These are phyloP conservation scores for Clohesyomyces aquaticus DNA, from an alignment of 495 filamentous ascomycete genomes.

Conservation along the genomic window DNA sequence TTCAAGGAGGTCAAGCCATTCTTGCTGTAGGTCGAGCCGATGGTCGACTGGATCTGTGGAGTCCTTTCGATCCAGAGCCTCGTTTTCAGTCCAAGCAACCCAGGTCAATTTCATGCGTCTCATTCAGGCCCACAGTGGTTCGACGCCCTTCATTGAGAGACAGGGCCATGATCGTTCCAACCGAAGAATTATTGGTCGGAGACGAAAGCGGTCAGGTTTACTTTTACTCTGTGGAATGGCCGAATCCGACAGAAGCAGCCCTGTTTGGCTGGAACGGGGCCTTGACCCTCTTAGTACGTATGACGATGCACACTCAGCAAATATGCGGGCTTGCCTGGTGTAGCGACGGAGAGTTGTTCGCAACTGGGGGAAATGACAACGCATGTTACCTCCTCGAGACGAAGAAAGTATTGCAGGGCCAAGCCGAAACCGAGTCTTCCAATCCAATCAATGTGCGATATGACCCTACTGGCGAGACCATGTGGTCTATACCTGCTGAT, in stretches of 20 bases:
- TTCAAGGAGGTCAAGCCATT: conserved; percentile 74
- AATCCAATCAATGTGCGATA: conserved; percentile 35
- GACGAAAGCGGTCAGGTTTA: conserved; percentile 86
- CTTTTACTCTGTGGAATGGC: conserved; percentile 92
- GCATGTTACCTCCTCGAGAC: conserved; percentile 79
- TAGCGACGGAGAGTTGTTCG: conserved; percentile 72
- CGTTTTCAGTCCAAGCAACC: conserved; percentile 77
- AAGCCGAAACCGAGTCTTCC: conserved; percentile 16
- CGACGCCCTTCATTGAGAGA: conserved; percentile 46
- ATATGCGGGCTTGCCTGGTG: conserved; percentile 94
- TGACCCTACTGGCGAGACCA: conserved; percentile 32
- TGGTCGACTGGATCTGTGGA: conserved; percentile 66
- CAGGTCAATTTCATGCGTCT: conserved; percentile 72
- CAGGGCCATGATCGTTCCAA: conserved; percentile 49
- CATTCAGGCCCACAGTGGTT: conserved; percentile 60
- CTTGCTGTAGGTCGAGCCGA: conserved; percentile 82
- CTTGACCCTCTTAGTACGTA: conserved; percentile 75
- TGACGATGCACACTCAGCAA: conserved; percentile 82
- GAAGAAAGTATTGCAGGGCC: conserved; percentile 57
- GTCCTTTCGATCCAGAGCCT: conserved; percentile 59
- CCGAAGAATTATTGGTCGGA: conserved; percentile 84
- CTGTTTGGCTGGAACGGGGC: conserved; percentile 72
- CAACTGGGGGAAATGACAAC: conserved; percentile 93
- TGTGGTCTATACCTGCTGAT: conserved; percentile 29
- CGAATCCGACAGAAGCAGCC: conserved; percentile 50